A percentile compares a stretch with the other conserved stretches of the same genome.
Conservation (phyloP, 805 yeast genomes). For the Candida vaughaniae region DNA sequence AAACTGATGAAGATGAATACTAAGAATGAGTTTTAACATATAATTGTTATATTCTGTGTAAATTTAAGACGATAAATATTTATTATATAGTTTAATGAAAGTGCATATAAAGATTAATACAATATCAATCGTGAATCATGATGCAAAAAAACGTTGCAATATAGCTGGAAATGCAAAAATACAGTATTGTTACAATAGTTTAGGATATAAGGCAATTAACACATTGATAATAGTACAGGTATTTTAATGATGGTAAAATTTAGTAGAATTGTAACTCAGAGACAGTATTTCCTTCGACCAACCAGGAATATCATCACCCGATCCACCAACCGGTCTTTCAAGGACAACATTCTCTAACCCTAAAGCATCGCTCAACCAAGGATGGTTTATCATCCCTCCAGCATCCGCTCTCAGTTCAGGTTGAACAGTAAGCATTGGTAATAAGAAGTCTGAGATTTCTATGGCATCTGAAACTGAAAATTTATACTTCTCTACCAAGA, state of each 20-base stretch:
- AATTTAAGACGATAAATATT: neutral
- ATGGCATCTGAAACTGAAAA: conserved; percentile 65
- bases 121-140: too few relatives aligned
- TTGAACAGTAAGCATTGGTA: conserved; percentile 78
- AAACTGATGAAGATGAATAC: conserved; percentile 7
- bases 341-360: conserved; percentile 69
- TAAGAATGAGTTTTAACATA: neutral
- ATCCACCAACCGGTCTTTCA: conserved; percentile 73
- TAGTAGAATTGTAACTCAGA: conserved; percentile 4
- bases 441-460: conserved; percentile 70
- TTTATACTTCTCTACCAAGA: conserved; percentile 82
- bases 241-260: conserved; percentile 8
- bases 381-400: conserved; percentile 89
- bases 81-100: conserved; percentile 4
- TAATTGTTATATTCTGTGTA: neutral
- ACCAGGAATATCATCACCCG: conserved; percentile 89
- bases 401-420: conserved; percentile 91
- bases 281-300: conserved; percentile 69
- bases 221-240: neutral
- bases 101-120: too few relatives aligned
- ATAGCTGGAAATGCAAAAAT: neutral
- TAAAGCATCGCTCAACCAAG: conserved; percentile 76
- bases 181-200: neutral
- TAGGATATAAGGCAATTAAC: neutral
- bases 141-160: too few relatives aligned